Base-by-base conservation (phyloP, 768 basidiomycete species). In the Cystofilobasidium macerans region DNA sequence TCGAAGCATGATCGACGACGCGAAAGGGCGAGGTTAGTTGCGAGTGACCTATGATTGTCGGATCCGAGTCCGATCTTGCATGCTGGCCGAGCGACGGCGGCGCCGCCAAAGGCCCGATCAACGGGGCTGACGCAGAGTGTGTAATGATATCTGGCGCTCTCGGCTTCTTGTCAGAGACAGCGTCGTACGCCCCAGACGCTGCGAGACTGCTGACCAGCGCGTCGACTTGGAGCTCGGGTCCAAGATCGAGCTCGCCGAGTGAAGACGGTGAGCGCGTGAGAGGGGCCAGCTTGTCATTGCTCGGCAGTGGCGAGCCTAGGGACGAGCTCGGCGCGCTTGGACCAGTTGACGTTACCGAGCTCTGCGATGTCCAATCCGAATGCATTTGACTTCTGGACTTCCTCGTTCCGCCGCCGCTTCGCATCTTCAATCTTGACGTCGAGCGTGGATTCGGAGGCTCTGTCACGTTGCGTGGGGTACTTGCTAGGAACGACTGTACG, bases 171-270 rank as follows among this genome's bases (percentile, higher is more conserved):
- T 8, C 28, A 8, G 51, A 3, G 16, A 54, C 28, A 1, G 18
- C 51, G 13, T 28, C 12, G 3, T n/a, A n/a, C n/a, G n/a, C n/a
- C n/a, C n/a, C n/a, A n/a, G n/a, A n/a, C n/a, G n/a, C n/a, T n/a
- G n/a, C n/a, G n/a, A n/a, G n/a, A n/a, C n/a, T n/a, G n/a, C n/a
- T n/a, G n/a, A 16, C 51, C 13, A 54, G 51, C 28, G 51, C 18
- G 51, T 54, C 51, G 28, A 28, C 16, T 18, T 3, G 28, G 26
- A 54, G 51, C 30, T 28, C 51, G 7, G 51, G 51, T 2, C 51
- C 51, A 16, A 54, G 51, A 30, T 54, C 51, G 51, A 54, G 51
- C 51, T 54, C 51, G 51, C 51, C 51, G 14, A 54, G 30, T 12
- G 51, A 54, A 11, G 51, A 54, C 28, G 26, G 12, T 2, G 51